phyloP scores from a whole-genome alignment of 768 basidiomycete genomes.

The Collybia sordida region DNA sequence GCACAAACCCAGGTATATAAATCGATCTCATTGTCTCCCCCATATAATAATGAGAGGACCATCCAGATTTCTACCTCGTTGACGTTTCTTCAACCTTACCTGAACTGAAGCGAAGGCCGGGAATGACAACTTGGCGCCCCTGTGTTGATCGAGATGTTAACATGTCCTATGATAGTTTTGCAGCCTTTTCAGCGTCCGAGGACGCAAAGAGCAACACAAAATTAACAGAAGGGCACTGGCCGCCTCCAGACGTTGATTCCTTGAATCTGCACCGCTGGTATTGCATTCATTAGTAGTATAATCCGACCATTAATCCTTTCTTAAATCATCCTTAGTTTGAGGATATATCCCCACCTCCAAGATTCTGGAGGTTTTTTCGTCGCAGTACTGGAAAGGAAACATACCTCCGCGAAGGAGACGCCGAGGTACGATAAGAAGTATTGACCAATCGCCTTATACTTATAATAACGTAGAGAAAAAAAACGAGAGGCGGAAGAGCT shows the following conservation, averaged over 20 bases:
- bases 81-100: slow-evolving; percentile 76
- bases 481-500: slow-evolving; percentile 53
- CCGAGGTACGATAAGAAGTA: slow-evolving; percentile 15
- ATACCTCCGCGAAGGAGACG: background rate
- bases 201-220: slow-evolving; percentile 56
- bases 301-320: background rate
- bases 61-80: slow-evolving; percentile 70
- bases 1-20: slow-evolving; percentile 60
- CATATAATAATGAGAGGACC: background rate
- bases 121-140: slow-evolving; percentile 78
- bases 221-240: slow-evolving; percentile 77
- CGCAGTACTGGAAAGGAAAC: slow-evolving; percentile 72
- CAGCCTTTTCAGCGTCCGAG: slow-evolving; percentile 53
- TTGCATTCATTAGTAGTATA: slow-evolving; percentile 12
- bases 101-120: slow-evolving; percentile 71
- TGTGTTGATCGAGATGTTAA: slow-evolving; percentile 55
- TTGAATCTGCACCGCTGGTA: slow-evolving; percentile 77
- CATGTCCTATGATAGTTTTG: slow-evolving; percentile 57
- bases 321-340: slow-evolving; percentile 52
- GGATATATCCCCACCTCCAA: slow-evolving; percentile 93
- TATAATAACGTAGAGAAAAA: slow-evolving; percentile 29
- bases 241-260: slow-evolving; percentile 60
- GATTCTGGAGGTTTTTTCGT: slow-evolving; percentile 98
- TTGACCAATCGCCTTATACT: background rate
- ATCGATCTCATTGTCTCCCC: background rate